Conservation (phyloP, 768 basidiomycete species). For the Plicaturopsis crispa region DNA sequence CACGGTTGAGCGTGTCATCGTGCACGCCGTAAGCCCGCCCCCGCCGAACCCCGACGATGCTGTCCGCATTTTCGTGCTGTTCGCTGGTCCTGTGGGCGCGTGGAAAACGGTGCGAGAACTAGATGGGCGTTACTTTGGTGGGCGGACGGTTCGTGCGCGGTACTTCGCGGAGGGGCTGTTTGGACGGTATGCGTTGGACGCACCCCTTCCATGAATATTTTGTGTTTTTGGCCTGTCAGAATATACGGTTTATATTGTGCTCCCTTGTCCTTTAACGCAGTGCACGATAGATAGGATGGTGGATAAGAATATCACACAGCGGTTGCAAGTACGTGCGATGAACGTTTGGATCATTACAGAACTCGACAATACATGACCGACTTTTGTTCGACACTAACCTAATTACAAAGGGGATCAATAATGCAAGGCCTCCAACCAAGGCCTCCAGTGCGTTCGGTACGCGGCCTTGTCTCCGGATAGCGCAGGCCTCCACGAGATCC, state of each 20-base stretch:
- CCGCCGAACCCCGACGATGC: slow-evolving; percentile 67
- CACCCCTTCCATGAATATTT: slow-evolving; percentile 21
- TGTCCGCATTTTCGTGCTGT: slow-evolving; percentile 87
- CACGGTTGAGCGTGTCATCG: slow-evolving; percentile 82
- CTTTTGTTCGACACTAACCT: too few relatives aligned
- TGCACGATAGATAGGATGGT: too few relatives aligned
- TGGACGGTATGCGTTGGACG: slow-evolving; percentile 41
- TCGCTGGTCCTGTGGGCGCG: slow-evolving; percentile 86
- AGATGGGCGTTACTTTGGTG: slow-evolving; percentile 90
- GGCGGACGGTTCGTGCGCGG: slow-evolving; percentile 71
- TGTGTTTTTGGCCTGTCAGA: slow-evolving; percentile 7
- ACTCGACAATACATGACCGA: too few relatives aligned
- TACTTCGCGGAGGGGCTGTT: slow-evolving; percentile 70
- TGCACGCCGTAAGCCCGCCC: slow-evolving; percentile 69
- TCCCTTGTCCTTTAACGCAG: neutral
- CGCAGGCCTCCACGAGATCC: neutral
- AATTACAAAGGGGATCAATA: too few relatives aligned
- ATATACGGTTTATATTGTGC: slow-evolving; percentile 1
- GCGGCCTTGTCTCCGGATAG: neutral
- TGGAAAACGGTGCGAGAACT: slow-evolving; percentile 95
- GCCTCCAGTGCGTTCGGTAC: too few relatives aligned
- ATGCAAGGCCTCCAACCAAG: too few relatives aligned
- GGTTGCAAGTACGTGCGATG: too few relatives aligned
- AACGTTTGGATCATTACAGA: too few relatives aligned
- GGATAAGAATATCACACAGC: too few relatives aligned